Evolutionary conservation across 768 basidiomycete species (phyloP).

Genomic region (Suillus subalutaceus): DNA sequence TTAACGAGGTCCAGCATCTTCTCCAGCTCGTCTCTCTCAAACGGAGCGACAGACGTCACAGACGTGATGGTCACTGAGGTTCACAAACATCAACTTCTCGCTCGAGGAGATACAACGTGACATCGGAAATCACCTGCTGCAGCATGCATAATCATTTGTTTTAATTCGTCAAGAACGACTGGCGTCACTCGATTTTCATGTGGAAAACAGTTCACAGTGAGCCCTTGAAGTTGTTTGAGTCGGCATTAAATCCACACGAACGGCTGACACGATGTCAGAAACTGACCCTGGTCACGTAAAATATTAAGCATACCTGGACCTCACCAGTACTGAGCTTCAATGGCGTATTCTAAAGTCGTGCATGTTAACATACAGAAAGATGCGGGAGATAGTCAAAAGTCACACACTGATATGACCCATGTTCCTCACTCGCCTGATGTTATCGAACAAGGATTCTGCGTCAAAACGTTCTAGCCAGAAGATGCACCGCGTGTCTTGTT

Average conservation of each 20-base stretch:
- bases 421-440: slow-evolving; percentile 41
- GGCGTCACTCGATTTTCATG: not conserved
- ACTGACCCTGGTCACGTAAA: not conserved
- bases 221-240: slow-evolving; percentile 2
- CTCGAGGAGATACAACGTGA: slow-evolving; percentile 8
- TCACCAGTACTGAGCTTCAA: slow-evolving; percentile 28
- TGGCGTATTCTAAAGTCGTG: slow-evolving; percentile 18
- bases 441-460: slow-evolving; percentile 32
- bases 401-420: slow-evolving; percentile 44
- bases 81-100: not conserved
- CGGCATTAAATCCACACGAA: not conserved
- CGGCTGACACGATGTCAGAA: not conserved
- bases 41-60: slow-evolving; percentile 39
- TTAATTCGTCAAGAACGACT: not conserved
- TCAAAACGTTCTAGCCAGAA: slow-evolving; percentile 50
- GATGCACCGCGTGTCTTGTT: slow-evolving; percentile 42
- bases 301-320: not conserved
- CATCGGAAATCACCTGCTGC: slow-evolving; percentile 26
- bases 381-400: not conserved
- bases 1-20: slow-evolving; percentile 36
- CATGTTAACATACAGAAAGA: not conserved
- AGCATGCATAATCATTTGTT: slow-evolving; percentile 6
- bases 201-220: slow-evolving; percentile 8
- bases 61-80: slow-evolving; percentile 43
- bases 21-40: slow-evolving; percentile 37